These are phyloP conservation scores for Delonix regia DNA, from an alignment of 306 rosid genomes.

Conservation along the genomic window DNA sequence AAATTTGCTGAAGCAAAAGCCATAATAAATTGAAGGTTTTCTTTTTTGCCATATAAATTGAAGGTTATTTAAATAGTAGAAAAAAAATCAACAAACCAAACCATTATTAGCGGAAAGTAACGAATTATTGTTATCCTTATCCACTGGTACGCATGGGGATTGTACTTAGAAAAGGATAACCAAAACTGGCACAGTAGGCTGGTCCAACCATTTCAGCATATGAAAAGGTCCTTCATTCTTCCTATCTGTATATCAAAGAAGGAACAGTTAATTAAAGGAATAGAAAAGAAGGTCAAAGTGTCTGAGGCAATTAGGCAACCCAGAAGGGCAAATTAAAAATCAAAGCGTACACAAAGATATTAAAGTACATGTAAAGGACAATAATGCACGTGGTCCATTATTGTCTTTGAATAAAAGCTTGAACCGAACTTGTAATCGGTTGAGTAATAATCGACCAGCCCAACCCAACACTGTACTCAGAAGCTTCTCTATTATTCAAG, in stretches of 20 bases:
- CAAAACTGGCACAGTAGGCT: not conserved
- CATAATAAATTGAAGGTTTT: not conserved
- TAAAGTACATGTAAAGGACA: conserved; percentile 19
- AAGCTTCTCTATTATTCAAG: conserved; percentile 30
- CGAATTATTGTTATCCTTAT: not conserved
- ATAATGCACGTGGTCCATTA: conserved; percentile 43
- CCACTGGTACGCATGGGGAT: not conserved
- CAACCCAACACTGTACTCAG: conserved; percentile 8
- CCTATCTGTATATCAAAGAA: conserved; percentile 16
- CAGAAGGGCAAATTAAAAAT: not conserved
- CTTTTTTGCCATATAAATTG: not conserved
- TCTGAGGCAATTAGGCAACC: conserved; percentile 3
- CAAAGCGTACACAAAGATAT: conserved; percentile 3
- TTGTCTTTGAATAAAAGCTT: conserved; percentile 16
- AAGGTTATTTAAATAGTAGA: not conserved
- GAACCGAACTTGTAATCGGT: conserved; percentile 8
- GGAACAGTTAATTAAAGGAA: conserved; percentile 34
- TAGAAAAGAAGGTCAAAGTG: conserved; percentile 9
- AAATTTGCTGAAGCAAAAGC: not conserved
- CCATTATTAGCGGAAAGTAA: not conserved
- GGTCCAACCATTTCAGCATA: conserved; percentile 29
- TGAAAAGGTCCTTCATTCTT: conserved; percentile 2
- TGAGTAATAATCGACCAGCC: conserved; percentile 12
- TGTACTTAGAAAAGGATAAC: not conserved
- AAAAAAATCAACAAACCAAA: not conserved